Evolutionary conservation across 306 rosid species (phyloP), one percentile per base, ranked within the genome.

Genomic region (Lotus japonicus): DNA sequence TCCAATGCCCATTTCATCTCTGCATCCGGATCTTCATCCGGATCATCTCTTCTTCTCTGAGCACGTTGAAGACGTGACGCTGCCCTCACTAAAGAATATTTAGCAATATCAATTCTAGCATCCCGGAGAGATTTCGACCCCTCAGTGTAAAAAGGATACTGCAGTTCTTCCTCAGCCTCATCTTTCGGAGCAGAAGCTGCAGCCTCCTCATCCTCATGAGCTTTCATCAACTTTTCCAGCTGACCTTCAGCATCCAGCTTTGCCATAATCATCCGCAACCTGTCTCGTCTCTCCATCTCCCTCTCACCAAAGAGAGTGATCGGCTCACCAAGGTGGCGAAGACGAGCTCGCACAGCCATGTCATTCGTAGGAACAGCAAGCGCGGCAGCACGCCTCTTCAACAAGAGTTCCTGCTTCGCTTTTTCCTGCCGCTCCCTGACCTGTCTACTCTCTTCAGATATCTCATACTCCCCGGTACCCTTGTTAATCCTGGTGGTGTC

Each of bases 271-370:
- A 77, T 82, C 48, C 99, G 71, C 72, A 94, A 57, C 84, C 96
- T 77, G 64, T 94, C 98, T 9, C 97, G 75, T 44, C 99, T 80
- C 77, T 94, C 97, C 99, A 94, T 94, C 78, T 88, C 99, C 75
- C 89, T 83, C 75, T 94, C 99, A 6, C 99, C 99, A 53, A 94
- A 94, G 4, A 85, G 81, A 21, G 99, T 90, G 13, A 94, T 86
- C 7, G 97, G 99, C 53, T 88, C 99, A 1, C 95, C 89, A 36
- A 90, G 99, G 42, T 92, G 86, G 38, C 95, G 92, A 54, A 94
- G 97, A 28, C 97, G 92, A 44, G 95, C 82, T 23, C 96, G 78
- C 70, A 90, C 97, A 14, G 97, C 94, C 86, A 79, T 85, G 85
- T 94, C 96, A 78, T 88, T 94, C 0, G 99, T 94, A 9, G 97